Conservation (phyloP, 176 grass and related monocot genomes). For the Melocanna baccifera region DNA sequence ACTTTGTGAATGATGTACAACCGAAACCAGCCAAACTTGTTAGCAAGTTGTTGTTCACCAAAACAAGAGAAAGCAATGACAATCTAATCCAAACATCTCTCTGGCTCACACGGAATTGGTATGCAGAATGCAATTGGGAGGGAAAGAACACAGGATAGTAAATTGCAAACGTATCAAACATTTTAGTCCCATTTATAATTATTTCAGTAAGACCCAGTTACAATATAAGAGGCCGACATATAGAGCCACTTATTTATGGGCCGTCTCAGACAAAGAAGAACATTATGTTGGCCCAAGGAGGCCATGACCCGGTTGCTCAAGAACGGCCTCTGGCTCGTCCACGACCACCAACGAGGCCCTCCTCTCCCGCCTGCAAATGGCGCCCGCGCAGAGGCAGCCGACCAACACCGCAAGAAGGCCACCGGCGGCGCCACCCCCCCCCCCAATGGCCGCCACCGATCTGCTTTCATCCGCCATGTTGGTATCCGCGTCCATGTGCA, state of each 20-base stretch:
- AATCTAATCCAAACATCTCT: conserved; percentile 3
- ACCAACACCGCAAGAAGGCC: not conserved
- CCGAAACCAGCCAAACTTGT: conserved; percentile 19
- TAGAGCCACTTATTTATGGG: not conserved
- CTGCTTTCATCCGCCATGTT: not conserved
- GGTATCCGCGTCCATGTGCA: not conserved
- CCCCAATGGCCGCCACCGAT: not conserved
- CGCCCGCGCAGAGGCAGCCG: not conserved
- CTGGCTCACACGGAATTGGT: not conserved
- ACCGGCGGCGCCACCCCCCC: not conserved
- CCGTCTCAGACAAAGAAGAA: not conserved
- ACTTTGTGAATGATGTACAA: not conserved
- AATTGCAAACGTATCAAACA: not conserved
- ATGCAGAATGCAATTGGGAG: not conserved
- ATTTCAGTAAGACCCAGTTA: not conserved
- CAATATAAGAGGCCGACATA: no score
- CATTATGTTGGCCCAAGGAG: not conserved
- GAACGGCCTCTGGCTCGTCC: not conserved
- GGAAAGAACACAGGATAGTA: not conserved
- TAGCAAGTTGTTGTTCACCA: conserved; percentile 30
- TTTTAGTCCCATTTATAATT: not conserved
- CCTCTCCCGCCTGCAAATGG: not conserved
- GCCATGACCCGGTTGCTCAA: not conserved
- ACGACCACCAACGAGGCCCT: not conserved
- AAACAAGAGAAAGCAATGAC: conserved; percentile 10